Evolutionary conservation across 176 grass and related monocot species (phyloP).

Genomic region (Triticum timopheevii): DNA sequence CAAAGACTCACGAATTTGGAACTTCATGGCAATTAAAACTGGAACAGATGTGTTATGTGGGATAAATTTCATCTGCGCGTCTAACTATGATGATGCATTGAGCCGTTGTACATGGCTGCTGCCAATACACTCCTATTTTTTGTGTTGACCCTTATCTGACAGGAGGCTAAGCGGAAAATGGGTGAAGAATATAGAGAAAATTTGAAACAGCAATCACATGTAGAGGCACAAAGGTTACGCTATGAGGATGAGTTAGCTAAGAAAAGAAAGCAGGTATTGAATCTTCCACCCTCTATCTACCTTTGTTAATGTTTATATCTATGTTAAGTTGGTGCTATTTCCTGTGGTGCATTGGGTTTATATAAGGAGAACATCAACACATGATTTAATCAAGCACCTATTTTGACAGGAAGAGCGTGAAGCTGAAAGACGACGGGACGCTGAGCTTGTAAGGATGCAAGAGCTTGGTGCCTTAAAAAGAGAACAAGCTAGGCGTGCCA

Average conservation of each 20-base stretch:
- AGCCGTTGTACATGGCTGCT: not conserved
- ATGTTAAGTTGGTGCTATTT: slow-evolving; percentile 11
- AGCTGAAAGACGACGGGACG: slow-evolving; percentile 60
- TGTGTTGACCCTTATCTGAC: slow-evolving; percentile 18
- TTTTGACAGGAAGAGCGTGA: slow-evolving; percentile 69
- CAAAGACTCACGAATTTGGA: not conserved
- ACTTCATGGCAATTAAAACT: not conserved
- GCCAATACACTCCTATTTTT: slow-evolving; percentile 1
- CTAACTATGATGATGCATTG: not conserved
- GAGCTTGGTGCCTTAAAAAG: slow-evolving; percentile 60
- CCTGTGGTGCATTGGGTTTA: not conserved
- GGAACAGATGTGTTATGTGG: not conserved
- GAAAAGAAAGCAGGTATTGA: slow-evolving; percentile 80
- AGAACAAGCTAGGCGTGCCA: slow-evolving; percentile 68
- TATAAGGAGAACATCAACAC: not conserved
- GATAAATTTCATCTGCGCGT: not conserved
- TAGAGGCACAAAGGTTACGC: slow-evolving; percentile 76
- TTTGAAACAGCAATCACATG: slow-evolving; percentile 56
- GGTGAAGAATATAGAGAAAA: slow-evolving; percentile 71
- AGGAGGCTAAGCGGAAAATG: slow-evolving; percentile 69
- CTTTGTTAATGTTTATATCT: slow-evolving; percentile 10
- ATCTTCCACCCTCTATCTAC: not conserved
- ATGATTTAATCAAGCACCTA: slow-evolving; percentile 12
- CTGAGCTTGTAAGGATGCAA: slow-evolving; percentile 94
- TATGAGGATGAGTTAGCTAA: slow-evolving; percentile 86